Base-by-base conservation (phyloP, 495 filamentous ascomycete species). In the Penicillium mononematosum region DNA sequence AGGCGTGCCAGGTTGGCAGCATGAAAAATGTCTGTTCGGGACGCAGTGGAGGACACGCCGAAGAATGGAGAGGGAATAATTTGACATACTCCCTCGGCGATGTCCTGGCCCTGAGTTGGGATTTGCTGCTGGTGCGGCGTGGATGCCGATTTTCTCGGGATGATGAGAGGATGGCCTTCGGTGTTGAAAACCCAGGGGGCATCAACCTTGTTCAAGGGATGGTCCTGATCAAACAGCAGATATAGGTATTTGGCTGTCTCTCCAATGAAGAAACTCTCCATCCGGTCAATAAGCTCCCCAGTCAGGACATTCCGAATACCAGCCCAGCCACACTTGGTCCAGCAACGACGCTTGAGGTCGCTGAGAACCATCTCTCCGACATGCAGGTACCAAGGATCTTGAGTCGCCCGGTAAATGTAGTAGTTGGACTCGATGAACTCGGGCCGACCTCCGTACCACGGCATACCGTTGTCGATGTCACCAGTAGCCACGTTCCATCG, bases 181-280 rank as follows among this genome's bases (percentile, higher is more conserved):
- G 94, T 98, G 22, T 88, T 90, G 67, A 98, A 98, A 6, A 98
- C 92, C 75, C 90, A 92, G 2, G 92, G 82, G 4, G 85, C 86
- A 71, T 97, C 93, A 17, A 92, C 70, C 6, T 81, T 83, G 75
- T 98, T 97, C 25, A 98, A 69, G 1, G 94, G 94, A 73, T 98
- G 94, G 16, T 85, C 80, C 34, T 83, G 79, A 49, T 94, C 88
- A 70, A 93, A 98, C 1, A 98, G 82, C 39, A 98, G 75, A 59
- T 91, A 96, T 51, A 98, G 75, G 70, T 98, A 98, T 71, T 97
- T 96, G 52, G 89, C 85, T 0, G 94, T 98, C 72, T 98, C 94
- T 4, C 95, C 92, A 2, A 98, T 79, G 70, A 96, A 98, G 77
- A 98, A 98, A 71, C 94, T 98, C 75, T 98, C 94, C 94, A 98